Conservation (phyloP, 2,329 filamentous ascomycete species). For the Ampelomyces quisqualis region DNA sequence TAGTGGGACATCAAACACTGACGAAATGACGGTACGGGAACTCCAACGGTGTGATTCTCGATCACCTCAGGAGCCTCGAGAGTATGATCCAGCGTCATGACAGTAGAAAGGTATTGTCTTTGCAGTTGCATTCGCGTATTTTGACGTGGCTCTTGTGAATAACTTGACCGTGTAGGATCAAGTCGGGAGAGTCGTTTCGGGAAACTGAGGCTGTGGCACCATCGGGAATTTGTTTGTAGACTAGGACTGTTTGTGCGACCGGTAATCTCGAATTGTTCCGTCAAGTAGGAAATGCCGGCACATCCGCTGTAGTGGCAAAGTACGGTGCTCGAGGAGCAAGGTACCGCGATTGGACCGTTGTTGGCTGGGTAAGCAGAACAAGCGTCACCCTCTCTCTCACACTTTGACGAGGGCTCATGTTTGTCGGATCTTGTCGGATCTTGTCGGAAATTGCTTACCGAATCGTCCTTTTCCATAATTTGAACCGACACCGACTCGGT, state of each 20-base stretch:
- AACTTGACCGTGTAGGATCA: background rate
- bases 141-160: too few species aligned
- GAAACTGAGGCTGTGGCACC: constrained; percentile 1
- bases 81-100: background rate
- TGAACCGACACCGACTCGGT: too few species aligned
- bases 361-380: too few species aligned
- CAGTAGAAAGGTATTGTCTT: background rate
- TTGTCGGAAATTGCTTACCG: too few species aligned
- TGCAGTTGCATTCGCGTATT: too few species aligned
- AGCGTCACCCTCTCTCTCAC: too few species aligned
- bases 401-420: too few species aligned
- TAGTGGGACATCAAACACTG: constrained; percentile 37
- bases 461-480: too few species aligned
- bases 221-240: constrained; percentile 1
- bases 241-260: constrained; percentile 2
- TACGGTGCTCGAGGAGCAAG: too few species aligned
- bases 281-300: background rate
- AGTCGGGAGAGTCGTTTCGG: constrained; percentile 4
- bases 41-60: background rate
- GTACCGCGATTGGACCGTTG: too few species aligned
- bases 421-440: too few species aligned
- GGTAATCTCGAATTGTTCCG: background rate
- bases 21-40: constrained; percentile 32
- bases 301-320: too few species aligned
- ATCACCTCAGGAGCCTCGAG: background rate